These are phyloP conservation scores for Entomortierella beljakovae DNA, from an alignment of 192 early-diverging fungal species.

Conservation along the genomic window DNA sequence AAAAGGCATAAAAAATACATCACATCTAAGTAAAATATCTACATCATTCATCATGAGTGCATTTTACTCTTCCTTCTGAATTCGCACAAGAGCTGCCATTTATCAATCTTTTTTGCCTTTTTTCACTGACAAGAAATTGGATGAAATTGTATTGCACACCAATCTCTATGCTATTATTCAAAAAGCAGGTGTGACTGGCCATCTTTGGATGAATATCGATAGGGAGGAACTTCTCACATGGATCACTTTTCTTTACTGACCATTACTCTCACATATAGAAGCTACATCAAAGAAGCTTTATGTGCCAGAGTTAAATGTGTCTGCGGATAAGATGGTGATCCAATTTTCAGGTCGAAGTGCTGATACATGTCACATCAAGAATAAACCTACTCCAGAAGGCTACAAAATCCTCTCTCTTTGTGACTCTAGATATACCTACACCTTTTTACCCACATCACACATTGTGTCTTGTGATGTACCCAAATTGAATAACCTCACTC, in stretches of 20 bases:
- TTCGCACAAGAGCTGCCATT: neutral
- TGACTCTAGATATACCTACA: slow-evolving; percentile 42
- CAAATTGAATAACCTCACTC: slow-evolving; percentile 16
- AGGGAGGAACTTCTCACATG: slow-evolving; percentile 11
- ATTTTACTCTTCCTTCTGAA: slow-evolving; percentile 2
- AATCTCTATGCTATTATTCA: slow-evolving; percentile 13
- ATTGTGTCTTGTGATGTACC: neutral
- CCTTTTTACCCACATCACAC: slow-evolving; percentile 25
- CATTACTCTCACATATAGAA: slow-evolving; percentile 23
- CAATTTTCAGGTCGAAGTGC: slow-evolving; percentile 24
- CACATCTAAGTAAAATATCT: too few species aligned
- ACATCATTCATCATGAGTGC: too few species aligned
- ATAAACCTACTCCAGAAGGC: slow-evolving; percentile 40
- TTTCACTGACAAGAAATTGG: slow-evolving; percentile 20
- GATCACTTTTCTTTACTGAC: slow-evolving; percentile 13
- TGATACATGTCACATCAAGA: slow-evolving; percentile 44
- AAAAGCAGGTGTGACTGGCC: slow-evolving; percentile 5
- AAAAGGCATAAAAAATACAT: too few species aligned
- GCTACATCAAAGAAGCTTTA: slow-evolving; percentile 28
- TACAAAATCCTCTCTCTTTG: slow-evolving; percentile 52
- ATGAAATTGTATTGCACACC: slow-evolving; percentile 15
- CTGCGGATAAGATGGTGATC: slow-evolving; percentile 39
- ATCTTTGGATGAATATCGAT: neutral
- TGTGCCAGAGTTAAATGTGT: slow-evolving; percentile 24
- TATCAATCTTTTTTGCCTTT: slow-evolving; percentile 20